A percentile compares a stretch with the other conserved stretches of the same genome.
These are phyloP conservation scores for Omphalotus guepiniiformis DNA, from an alignment of 768 basidiomycete genomes.

Conservation along the genomic window DNA sequence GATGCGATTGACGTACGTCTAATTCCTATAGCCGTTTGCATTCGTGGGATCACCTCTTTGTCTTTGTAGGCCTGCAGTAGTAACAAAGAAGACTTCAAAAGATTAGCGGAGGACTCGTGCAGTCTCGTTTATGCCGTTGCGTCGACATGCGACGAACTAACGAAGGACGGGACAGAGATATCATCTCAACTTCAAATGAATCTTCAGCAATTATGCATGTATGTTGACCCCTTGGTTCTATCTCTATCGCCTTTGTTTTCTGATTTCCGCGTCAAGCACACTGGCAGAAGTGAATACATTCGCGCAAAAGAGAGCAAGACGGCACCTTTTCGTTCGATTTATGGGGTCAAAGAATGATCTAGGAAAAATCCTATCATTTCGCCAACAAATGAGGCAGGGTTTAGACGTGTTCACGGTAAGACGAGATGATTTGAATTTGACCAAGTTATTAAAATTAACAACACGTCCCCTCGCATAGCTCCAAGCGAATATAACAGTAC, in stretches of 20 bases:
- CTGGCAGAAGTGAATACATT: not conserved
- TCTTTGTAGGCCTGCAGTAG: not conserved
- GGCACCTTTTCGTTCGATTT: not conserved
- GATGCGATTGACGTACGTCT: not conserved
- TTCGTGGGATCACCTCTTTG: not conserved
- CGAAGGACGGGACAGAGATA: not conserved
- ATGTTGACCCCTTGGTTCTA: too few species aligned
- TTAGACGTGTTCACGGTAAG: conserved; percentile 2
- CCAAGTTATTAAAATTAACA: not conserved
- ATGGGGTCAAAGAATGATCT: not conserved
- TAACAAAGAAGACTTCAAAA: not conserved
- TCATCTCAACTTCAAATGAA: not conserved
- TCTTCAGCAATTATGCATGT: not conserved
- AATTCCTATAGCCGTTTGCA: not conserved
- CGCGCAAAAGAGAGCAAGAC: not conserved
- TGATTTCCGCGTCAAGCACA: not conserved
- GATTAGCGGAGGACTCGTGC: not conserved
- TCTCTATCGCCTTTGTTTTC: too few species aligned
- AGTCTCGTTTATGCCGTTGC: not conserved
- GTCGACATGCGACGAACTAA: conserved; percentile 3
- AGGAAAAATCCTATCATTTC: conserved; percentile 1
- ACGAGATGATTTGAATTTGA: not conserved
- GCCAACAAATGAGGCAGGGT: not conserved
- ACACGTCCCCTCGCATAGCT: not conserved
- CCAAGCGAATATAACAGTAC: conserved; percentile 2